A percentile compares a stretch with the other conserved stretches of the same genome.
Conservation (phyloP, 495 filamentous ascomycete species). For the Neurospora sp. region DNA sequence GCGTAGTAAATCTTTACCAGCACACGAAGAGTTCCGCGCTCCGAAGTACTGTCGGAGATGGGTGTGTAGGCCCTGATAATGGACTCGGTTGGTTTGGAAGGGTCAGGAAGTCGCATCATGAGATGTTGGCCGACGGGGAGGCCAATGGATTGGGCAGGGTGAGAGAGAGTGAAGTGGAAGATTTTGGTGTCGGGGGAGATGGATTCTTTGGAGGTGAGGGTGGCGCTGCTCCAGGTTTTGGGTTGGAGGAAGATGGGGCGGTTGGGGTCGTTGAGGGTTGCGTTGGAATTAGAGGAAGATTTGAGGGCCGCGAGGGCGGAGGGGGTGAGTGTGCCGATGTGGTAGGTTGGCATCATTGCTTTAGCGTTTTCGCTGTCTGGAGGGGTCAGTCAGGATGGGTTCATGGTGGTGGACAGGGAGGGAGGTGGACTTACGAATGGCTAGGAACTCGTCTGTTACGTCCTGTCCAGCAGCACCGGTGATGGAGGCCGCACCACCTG, state of each 20-base stretch:
- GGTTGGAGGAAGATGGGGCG: conserved; percentile 67
- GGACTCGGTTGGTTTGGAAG: conserved; percentile 47
- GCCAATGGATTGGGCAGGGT: conserved; percentile 59
- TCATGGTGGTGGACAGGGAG: background rate
- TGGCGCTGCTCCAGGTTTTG: conserved; percentile 59
- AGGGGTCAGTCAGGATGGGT: background rate
- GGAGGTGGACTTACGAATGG: conserved; percentile 61
- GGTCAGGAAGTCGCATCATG: conserved; percentile 71
- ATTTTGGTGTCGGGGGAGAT: conserved; percentile 77
- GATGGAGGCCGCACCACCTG: conserved; percentile 84
- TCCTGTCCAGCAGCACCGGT: conserved; percentile 74
- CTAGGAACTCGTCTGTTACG: conserved; percentile 87
- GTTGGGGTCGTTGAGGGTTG: conserved; percentile 46
- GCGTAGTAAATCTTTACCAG: conserved; percentile 83
- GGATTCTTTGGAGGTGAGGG: conserved; percentile 51
- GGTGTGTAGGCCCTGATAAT: conserved; percentile 89
- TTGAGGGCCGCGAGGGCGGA: conserved; percentile 58
- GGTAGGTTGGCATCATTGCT: conserved; percentile 80
- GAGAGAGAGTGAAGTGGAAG: conserved; percentile 73
- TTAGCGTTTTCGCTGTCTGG: conserved; percentile 88
- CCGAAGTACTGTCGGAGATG: conserved; percentile 48
- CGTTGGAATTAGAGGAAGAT: conserved; percentile 40
- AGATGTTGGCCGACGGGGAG: conserved; percentile 85
- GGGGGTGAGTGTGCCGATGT: conserved; percentile 72
- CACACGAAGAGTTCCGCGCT: conserved; percentile 57